Evolutionary conservation across 306 rosid species (phyloP).

Genomic region (Abrus pulchellus): DNA sequence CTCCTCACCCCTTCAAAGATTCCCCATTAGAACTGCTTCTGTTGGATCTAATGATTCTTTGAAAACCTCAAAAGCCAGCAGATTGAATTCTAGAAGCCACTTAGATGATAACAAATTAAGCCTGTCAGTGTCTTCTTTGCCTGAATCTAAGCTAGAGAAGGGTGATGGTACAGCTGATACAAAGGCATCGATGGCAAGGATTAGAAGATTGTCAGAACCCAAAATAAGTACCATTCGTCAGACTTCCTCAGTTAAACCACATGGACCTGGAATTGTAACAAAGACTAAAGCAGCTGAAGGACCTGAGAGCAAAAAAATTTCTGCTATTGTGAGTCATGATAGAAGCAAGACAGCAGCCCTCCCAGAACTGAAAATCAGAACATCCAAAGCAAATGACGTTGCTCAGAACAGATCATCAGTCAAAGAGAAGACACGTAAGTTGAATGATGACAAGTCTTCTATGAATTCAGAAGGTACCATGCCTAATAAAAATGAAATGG

Average conservation of each 20-base stretch:
- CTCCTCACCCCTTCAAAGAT: conserved; percentile 81
- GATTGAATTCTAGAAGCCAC: conserved; percentile 63
- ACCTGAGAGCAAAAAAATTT: conserved; percentile 79
- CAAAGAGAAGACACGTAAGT: conserved; percentile 62
- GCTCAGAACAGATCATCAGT: conserved; percentile 57
- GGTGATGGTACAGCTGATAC: conserved; percentile 61
- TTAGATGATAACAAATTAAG: conserved; percentile 67
- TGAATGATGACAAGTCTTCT: conserved; percentile 57
- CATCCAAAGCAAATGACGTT: conserved; percentile 66
- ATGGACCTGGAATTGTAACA: conserved; percentile 49
- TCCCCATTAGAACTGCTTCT: conserved; percentile 61
- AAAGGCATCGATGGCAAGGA: conserved; percentile 81
- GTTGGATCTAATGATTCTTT: conserved; percentile 71
- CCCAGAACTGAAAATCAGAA: conserved; percentile 91
- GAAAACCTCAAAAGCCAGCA: conserved; percentile 75
- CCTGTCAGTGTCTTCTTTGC: conserved; percentile 81
- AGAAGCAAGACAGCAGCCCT: conserved; percentile 88
- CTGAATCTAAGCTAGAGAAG: conserved; percentile 77
- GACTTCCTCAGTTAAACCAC: conserved; percentile 62
- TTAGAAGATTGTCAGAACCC: conserved; percentile 95
- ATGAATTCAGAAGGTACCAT: conserved; percentile 56
- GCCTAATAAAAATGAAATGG: conserved; percentile 56
- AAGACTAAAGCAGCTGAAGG: conserved; percentile 67
- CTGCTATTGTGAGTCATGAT: conserved; percentile 83
- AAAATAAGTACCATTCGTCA: conserved; percentile 67